Conservation (phyloP, 441 rosid genomes). For the Pelargonium cotyledonis region DNA sequence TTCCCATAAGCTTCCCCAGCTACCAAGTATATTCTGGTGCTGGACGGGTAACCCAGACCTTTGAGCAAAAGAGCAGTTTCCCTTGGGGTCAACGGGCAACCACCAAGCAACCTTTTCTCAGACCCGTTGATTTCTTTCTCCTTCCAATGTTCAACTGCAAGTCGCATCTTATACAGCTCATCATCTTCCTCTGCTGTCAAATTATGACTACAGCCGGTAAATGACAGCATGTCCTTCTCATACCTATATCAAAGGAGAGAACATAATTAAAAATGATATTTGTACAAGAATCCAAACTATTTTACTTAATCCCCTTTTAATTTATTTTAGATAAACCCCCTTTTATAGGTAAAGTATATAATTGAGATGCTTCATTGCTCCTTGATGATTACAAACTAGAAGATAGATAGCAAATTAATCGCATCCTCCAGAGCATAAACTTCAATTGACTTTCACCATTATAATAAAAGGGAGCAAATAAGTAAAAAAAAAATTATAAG, state of each 20-base stretch:
- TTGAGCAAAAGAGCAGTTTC: slow-evolving; percentile 82
- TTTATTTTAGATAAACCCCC: too few relatives aligned
- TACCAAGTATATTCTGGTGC: slow-evolving; percentile 76
- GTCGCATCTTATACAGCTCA: slow-evolving; percentile 68
- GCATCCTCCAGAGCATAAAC: too few relatives aligned
- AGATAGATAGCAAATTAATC: too few relatives aligned
- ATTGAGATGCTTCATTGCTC: too few relatives aligned
- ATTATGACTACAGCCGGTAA: slow-evolving; percentile 85
- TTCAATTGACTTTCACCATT: too few relatives aligned
- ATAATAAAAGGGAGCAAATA: too few relatives aligned
- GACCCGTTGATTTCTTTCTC: slow-evolving; percentile 92
- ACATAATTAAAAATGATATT: neutral
- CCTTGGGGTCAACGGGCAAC: slow-evolving; percentile 84
- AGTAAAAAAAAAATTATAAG: too few relatives aligned
- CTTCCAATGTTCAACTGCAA: slow-evolving; percentile 84
- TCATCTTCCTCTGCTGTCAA: slow-evolving; percentile 74
- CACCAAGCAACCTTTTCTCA: slow-evolving; percentile 81
- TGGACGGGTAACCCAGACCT: slow-evolving; percentile 62
- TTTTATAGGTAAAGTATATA: too few relatives aligned
- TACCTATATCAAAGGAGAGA: slow-evolving; percentile 40
- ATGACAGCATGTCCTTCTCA: slow-evolving; percentile 96
- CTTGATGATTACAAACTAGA: too few relatives aligned
- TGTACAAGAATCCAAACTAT: too few relatives aligned
- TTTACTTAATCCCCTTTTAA: too few relatives aligned
- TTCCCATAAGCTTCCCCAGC: slow-evolving; percentile 86